These are phyloP conservation scores for Zymoseptoria tritici DNA, from an alignment of 2,329 filamentous ascomycete species.

Conservation along the genomic window DNA sequence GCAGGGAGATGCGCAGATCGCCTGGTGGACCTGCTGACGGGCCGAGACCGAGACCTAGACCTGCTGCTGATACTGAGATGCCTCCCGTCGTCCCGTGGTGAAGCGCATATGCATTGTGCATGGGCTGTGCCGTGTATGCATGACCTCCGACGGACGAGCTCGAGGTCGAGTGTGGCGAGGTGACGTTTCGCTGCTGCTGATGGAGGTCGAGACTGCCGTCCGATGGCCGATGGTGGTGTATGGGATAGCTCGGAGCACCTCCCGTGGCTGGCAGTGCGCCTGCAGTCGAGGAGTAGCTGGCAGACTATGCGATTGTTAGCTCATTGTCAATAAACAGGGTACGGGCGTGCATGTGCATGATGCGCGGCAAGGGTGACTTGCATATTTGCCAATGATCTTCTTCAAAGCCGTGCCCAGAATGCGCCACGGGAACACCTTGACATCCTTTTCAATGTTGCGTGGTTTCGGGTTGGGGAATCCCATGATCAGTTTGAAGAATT, in stretches of 20 bases:
- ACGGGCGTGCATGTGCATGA: constrained; percentile 16
- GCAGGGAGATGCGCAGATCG: constrained; percentile 33
- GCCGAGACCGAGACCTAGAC: constrained; percentile 28
- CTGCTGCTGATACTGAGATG: constrained; percentile 14
- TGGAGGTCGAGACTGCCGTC: constrained; percentile 39
- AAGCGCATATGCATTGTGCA: constrained; percentile 24
- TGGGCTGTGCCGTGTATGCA: constrained; percentile 23
- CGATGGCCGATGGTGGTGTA: constrained; percentile 32
- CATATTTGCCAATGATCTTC: constrained; percentile 98
- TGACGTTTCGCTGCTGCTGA: constrained; percentile 23
- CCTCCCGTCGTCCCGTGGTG: constrained; percentile 16
- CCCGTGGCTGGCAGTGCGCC: constrained; percentile 33
- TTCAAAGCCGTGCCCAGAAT: constrained; percentile 78
- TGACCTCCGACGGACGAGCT: constrained; percentile 28
- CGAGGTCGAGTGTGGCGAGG: constrained; percentile 26
- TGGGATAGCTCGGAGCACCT: constrained; percentile 20
- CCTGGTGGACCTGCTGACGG: constrained; percentile 29
- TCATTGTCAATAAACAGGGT: constrained; percentile 13
- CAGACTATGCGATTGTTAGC: constrained; percentile 46
- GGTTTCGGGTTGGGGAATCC: constrained; percentile 91
- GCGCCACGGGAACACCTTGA: constrained; percentile 98
- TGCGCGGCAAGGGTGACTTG: constrained; percentile 39
- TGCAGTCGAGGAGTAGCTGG: constrained; percentile 62
- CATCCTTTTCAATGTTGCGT: constrained; percentile 96
- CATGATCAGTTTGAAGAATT: constrained; percentile 99